Conservation (phyloP, 352 stramenopile species). For the Albugo laibachii region DNA sequence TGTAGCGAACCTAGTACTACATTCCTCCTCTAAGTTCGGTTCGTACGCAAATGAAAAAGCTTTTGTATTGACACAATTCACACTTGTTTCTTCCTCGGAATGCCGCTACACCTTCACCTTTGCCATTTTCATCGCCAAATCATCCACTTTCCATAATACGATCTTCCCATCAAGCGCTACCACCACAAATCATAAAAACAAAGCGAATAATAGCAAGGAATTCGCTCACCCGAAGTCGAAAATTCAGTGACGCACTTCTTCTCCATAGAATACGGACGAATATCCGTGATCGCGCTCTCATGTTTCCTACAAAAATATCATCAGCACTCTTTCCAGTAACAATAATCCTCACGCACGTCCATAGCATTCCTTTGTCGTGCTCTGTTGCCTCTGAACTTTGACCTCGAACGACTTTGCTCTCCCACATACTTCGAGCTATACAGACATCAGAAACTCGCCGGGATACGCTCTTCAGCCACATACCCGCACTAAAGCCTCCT, state of each 20-base stretch:
- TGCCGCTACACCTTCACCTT: constrained; percentile 48
- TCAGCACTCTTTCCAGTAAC: neutral
- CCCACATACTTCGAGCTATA: constrained; percentile 53
- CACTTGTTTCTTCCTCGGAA: neutral
- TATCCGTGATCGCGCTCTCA: constrained; percentile 68
- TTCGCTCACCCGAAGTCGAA: constrained; percentile 40
- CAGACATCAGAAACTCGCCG: neutral
- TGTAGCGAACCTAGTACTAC: too few relatives aligned
- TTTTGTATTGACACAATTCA: too few relatives aligned
- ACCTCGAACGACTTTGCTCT: constrained; percentile 68
- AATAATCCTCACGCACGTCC: constrained; percentile 34
- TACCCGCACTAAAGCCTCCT: constrained; percentile 50
- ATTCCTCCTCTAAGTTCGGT: too few relatives aligned
- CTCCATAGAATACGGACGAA: constrained; percentile 37
- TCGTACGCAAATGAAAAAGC: too few relatives aligned
- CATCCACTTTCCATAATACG: constrained; percentile 55
- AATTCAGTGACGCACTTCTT: constrained; percentile 45
- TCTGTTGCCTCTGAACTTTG: constrained; percentile 67
- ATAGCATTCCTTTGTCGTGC: constrained; percentile 58
- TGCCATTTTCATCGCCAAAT: constrained; percentile 53
- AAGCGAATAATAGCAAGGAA: neutral
- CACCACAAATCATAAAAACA: neutral
- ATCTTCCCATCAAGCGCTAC: constrained; percentile 63
- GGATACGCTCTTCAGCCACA: neutral
- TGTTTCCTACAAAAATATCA: constrained; percentile 31